These are phyloP conservation scores for Mimosa pudica DNA, from an alignment of 306 rosid genomes.

Conservation along the genomic window DNA sequence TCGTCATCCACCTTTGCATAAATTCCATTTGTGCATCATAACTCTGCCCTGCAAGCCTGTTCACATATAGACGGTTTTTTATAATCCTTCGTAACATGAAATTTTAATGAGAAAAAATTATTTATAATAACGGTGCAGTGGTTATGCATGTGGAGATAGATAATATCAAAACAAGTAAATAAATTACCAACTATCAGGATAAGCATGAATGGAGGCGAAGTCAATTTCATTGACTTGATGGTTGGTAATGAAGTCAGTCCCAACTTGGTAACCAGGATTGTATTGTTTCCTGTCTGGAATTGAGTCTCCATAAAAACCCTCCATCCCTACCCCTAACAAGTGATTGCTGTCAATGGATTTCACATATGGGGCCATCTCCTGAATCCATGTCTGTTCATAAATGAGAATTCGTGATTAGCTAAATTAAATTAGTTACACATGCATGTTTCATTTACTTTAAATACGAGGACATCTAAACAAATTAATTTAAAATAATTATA, in stretches of 20 bases:
- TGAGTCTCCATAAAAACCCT: constrained; percentile 70
- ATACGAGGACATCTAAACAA: no score
- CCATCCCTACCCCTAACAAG: constrained; percentile 66
- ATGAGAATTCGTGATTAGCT: background rate
- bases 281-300: constrained; percentile 47
- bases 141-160: no score
- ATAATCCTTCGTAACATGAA: background rate
- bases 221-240: constrained; percentile 52
- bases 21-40: constrained; percentile 45
- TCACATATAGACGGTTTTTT: background rate
- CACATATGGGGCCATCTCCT: constrained; percentile 43
- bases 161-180: no score
- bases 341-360: constrained; percentile 58
- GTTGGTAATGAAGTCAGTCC: constrained; percentile 14
- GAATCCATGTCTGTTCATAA: constrained; percentile 55
- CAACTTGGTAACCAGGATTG: constrained; percentile 39
- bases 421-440: background rate
- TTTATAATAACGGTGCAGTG: no score
- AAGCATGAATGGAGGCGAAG: constrained; percentile 61
- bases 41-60: constrained; percentile 50
- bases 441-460: background rate
- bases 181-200: constrained; percentile 50
- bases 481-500: no score
- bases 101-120: no score
- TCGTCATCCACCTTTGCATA: constrained; percentile 44